Percentiles rank a stretch among this genome's conserved stretches.
Evolutionary conservation across 306 rosid species (phyloP).

Genomic region (Rosa rugosa): DNA sequence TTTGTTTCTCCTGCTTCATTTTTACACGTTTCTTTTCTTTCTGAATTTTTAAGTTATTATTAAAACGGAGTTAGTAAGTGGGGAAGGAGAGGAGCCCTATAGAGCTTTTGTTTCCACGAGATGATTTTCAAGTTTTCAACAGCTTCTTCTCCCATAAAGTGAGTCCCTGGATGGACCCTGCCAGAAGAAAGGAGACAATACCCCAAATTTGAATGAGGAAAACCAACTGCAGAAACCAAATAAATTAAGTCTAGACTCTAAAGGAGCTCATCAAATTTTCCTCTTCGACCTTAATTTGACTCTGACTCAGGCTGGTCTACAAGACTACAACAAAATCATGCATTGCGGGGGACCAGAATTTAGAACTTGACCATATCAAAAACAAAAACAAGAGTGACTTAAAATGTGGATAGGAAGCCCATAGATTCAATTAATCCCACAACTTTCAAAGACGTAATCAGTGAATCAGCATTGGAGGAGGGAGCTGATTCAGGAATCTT

Average conservation of each 20-base stretch:
- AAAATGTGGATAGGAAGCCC: neutral
- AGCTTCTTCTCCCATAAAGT: neutral
- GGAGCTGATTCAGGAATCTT: neutral
- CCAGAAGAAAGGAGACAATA: too few species aligned
- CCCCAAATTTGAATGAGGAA: neutral
- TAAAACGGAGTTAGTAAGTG: too few species aligned
- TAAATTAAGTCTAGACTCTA: neutral
- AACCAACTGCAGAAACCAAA: neutral
- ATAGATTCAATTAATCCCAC: neutral
- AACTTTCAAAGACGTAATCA: neutral
- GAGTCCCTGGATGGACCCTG: neutral
- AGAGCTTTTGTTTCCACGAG: neutral
- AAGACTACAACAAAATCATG: neutral
- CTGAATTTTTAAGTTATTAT: too few species aligned
- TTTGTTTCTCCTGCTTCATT: too few species aligned
- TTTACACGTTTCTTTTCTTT: too few species aligned
- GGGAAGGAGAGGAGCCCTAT: neutral
- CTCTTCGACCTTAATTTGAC: neutral
- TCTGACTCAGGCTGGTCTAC: neutral
- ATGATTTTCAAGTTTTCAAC: neutral
- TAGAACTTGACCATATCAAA: too few species aligned
- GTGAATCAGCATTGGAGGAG: neutral
- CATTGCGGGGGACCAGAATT: neutral
- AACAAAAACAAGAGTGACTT: too few species aligned
- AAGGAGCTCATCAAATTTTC: neutral